Conservation (phyloP, 176 grass and related monocot species). For the Carex littledalei region DNA sequence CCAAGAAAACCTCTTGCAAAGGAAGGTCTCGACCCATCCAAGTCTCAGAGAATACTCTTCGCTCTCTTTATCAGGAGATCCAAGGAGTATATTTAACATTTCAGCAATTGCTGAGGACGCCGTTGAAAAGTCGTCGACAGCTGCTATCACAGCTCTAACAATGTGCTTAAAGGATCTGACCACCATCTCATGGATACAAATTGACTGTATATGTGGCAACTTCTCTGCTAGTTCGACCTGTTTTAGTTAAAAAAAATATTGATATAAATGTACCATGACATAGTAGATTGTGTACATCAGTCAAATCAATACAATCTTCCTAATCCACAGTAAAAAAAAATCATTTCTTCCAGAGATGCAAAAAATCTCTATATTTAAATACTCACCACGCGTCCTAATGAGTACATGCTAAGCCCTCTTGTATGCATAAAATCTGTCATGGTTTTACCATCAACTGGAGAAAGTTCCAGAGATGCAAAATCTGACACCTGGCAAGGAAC, state of each 20-base stretch:
- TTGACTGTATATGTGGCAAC: conserved; percentile 96
- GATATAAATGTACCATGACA: not conserved
- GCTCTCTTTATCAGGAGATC: conserved; percentile 48
- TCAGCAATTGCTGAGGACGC: conserved; percentile 68
- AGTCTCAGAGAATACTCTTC: conserved; percentile 41
- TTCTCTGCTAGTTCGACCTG: conserved; percentile 88
- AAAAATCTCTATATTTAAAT: not conserved
- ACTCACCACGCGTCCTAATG: conserved; percentile 80
- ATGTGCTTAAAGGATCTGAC: conserved; percentile 92
- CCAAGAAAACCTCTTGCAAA: conserved; percentile 82
- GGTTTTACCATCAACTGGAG: conserved; percentile 96
- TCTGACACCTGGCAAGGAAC: conserved; percentile 63
- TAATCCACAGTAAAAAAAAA: not conserved
- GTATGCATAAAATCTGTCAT: conserved; percentile 99
- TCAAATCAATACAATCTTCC: not conserved
- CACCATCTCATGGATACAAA: conserved; percentile 99
- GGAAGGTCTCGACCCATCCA: conserved; percentile 78
- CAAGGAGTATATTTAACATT: conserved; percentile 86
- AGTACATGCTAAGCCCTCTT: conserved; percentile 86
- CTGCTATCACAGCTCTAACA: conserved; percentile 81
- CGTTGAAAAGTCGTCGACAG: conserved; percentile 60
- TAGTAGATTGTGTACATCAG: not conserved
- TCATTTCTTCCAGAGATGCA: not conserved
- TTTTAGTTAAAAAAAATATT: conserved; percentile 28
- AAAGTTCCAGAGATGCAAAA: conserved; percentile 99